phyloP scores from a whole-genome alignment of 768 basidiomycete species.

The Tylopilus cervinicoccineus region DNA sequence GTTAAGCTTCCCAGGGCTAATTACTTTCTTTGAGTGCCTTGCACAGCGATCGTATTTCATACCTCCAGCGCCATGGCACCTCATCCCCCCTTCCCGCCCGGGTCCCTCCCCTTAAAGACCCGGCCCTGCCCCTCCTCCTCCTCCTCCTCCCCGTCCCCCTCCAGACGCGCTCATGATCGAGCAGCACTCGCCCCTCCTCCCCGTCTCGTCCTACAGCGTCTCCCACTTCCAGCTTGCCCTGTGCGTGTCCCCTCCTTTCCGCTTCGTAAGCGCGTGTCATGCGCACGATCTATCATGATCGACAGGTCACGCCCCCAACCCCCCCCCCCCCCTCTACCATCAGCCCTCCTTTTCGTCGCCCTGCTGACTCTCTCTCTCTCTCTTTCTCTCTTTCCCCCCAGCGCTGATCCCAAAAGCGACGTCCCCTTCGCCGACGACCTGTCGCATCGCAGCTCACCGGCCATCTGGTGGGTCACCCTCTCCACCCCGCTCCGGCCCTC shows the following conservation, averaged over 20 bases:
- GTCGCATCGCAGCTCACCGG: conserved; percentile 44
- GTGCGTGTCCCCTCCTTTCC: conserved; percentile 35
- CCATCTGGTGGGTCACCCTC: conserved; percentile 40
- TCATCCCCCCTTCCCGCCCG: conserved; percentile 3
- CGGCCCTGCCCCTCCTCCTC: conserved; percentile 5
- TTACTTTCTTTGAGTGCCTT: conserved; percentile 31
- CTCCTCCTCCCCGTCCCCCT: conserved; percentile 1
- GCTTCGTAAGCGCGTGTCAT: conserved; percentile 25
- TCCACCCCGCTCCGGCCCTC: conserved; percentile 14
- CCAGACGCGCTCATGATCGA: conserved; percentile 50
- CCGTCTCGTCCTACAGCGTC: conserved; percentile 57
- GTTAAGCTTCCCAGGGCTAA: conserved; percentile 34
- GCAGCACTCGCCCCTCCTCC: conserved; percentile 37
- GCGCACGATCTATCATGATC: conserved; percentile 32
- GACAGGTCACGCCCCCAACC: conserved; percentile 21
- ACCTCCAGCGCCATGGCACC: conserved; percentile 3
- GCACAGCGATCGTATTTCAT: conserved; percentile 35
- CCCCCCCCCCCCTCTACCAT: conserved; percentile 13
- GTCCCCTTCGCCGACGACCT: conserved; percentile 43
- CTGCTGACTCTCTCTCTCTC: conserved; percentile 16
- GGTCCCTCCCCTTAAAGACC: conserved; percentile 18
- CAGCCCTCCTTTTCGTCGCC: not conserved
- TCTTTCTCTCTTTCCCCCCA: conserved; percentile 7
- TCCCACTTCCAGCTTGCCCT: conserved; percentile 60
- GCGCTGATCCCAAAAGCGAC: conserved; percentile 41